A percentile compares a stretch with the other conserved stretches of the same genome.
Evolutionary conservation across 768 basidiomycete genomes (phyloP).

Genomic region (Calocybe indica): DNA sequence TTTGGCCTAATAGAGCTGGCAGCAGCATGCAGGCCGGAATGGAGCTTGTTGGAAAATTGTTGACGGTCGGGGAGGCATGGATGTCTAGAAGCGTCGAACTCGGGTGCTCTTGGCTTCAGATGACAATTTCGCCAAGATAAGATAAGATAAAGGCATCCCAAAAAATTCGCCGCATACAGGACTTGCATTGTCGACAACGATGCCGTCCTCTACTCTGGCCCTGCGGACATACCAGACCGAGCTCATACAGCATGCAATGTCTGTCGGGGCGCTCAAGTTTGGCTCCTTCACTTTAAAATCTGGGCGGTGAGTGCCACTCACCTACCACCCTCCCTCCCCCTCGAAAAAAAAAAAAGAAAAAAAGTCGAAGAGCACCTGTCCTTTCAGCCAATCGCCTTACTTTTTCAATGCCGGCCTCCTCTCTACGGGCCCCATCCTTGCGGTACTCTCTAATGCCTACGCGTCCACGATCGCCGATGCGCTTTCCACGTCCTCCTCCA

Average conservation of each 20-base stretch:
- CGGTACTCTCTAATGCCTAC: constrained; percentile 74
- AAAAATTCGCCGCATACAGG: not conserved
- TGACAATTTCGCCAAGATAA: too few relatives aligned
- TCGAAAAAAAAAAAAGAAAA: not conserved
- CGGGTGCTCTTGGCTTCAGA: too few relatives aligned
- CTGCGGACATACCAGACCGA: constrained; percentile 52
- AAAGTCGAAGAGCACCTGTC: not conserved
- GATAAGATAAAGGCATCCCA: not conserved
- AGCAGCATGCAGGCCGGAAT: not conserved
- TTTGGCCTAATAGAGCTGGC: too few relatives aligned
- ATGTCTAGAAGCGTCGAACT: too few relatives aligned
- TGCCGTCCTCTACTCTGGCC: constrained; percentile 12
- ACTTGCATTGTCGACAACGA: constrained; percentile 6
- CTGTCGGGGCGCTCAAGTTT: constrained; percentile 76
- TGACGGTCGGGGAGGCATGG: too few relatives aligned
- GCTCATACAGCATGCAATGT: constrained; percentile 64
- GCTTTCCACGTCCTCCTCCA: constrained; percentile 16
- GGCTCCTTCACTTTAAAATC: constrained; percentile 93
- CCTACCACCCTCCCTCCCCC: too few relatives aligned
- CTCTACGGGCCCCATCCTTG: constrained; percentile 75
- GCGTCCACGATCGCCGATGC: constrained; percentile 70
- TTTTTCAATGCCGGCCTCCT: constrained; percentile 95
- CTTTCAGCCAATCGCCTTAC: constrained; percentile 77
- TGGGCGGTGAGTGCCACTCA: constrained; percentile 60
- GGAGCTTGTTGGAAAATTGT: constrained; percentile 4